Base-by-base conservation (phyloP, 495 filamentous ascomycete species). In the Parathielavia hyrcaniae region DNA sequence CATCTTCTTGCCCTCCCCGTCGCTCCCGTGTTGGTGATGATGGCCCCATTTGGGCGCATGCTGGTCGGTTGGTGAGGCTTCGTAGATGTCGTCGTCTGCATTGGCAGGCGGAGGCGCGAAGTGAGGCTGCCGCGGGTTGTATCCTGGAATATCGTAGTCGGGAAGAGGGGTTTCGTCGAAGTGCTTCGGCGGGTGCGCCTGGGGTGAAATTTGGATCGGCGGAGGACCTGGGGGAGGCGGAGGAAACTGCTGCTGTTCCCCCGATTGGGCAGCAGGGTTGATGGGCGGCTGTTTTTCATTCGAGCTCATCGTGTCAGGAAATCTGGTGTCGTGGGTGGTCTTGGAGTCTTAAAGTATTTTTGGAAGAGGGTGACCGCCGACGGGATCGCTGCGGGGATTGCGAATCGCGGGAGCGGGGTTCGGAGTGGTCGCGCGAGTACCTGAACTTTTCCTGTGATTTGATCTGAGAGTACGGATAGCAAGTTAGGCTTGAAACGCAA, bases 81-180 rank as follows among this genome's bases (percentile, higher is more conserved):
- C 50, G 64, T 70, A 72, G 38, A 72, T 51, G 26, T 67, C 62
- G 39, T 54, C 48, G 48, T 51, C 44, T 10, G 35, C 57, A 16
- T 12, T 23, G 2, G 8, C 36, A 0, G 60, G 59, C 6, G 55
- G 63, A 0, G 63, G 61, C 11, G 66, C 64, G 19, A 57, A 68
- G 38, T 66, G 59, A 3, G 67, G 64, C 10, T 68, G 52, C 11
- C 59, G 41, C 4, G 69, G 67, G 39, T 71, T 51, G 59, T 68
- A 68, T 4, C 50, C 19, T 0, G 67, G 65, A 49, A 69, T 65
- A 19, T 64, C 23, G 46, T 66, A 70, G 50, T 67, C 63, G 13
- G 68, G 64, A 34, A 70, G 52, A 7, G 69, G 67, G 7, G 55
- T 65, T 41, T 68, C 65, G 62, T 69, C 52, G 17, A 62, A 17